Evolutionary conservation across 108 stramenopile species (phyloP), one percentile per base, ranked within the genome.

Genomic region (Halocafeteria seosinensis): DNA sequence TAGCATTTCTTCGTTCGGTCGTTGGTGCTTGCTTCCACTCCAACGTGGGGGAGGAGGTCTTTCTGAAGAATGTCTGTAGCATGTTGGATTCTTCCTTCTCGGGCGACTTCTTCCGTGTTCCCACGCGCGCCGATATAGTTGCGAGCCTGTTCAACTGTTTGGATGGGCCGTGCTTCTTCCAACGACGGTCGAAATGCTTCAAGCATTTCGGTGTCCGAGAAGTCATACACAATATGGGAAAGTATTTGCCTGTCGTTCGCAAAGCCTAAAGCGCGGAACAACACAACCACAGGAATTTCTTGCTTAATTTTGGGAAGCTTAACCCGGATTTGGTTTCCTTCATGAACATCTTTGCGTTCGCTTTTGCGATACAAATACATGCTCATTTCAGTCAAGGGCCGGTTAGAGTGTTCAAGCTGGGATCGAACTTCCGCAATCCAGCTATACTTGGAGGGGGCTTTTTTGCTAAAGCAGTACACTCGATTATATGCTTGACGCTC

Each of bases 401-500:
- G 83, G 8, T 88, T 30, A 31, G 35, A 26, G 65, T 87, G 85
- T 63, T 89, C 88, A 51, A 90, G 85, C 76, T 92, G 89, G 50
- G 83, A 85, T 34, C 94, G 71, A 1, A 86, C 86, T 72, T 95
- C 94, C 76, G 89, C 90, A 36, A 88, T 87, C 95, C 95, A 98
- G 11, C 76, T 78, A 66, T 86, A 92, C 68, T 98, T 98, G 69
- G 77, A 74, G 17, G 91, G 90, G 69, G 91, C 89, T 68, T 91
- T 90, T 90, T 91, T 92, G 66, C 81, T 70, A 71, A 98, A 98
- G 32, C 88, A 88, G 78, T 98, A 98, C 17, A 98, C 93, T 66
- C 94, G 89, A 81, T 99, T 99, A 72, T 94, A 95, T 64, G 81
- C 81, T 80, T 96, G 88, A 50, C 94, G 88, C 71, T 99, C 97